Evolutionary conservation across 257 asterid genomes (phyloP).

Genomic region (Voacanga thouarsii): DNA sequence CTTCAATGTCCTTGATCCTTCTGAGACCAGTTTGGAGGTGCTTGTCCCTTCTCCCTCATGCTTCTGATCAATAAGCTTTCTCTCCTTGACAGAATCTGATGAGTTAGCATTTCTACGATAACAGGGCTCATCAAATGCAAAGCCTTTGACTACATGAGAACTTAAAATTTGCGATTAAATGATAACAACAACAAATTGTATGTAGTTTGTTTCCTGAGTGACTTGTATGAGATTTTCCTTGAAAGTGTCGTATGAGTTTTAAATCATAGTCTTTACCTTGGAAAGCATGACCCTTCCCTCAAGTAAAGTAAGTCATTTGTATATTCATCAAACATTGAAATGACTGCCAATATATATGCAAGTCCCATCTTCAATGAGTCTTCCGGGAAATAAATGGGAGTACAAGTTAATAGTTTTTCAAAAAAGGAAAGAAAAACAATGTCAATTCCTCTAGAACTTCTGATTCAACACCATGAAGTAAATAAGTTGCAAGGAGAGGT

Average conservation of each 20-base stretch:
- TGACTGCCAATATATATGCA: constrained; percentile 60
- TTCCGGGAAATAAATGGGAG: constrained; percentile 46
- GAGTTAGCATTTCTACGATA: constrained; percentile 50
- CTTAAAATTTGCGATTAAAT: neutral
- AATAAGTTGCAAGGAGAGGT: neutral
- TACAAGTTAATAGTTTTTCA: neutral
- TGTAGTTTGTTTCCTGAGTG: neutral
- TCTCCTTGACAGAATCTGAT: constrained; percentile 35
- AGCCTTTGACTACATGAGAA: constrained; percentile 1
- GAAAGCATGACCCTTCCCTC: constrained; percentile 86
- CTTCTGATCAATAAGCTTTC: constrained; percentile 35
- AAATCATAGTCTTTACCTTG: constrained; percentile 49
- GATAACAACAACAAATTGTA: neutral
- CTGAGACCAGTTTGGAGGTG: constrained; percentile 48
- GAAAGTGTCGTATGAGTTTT: neutral
- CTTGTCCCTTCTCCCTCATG: constrained; percentile 48
- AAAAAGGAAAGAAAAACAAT: neutral
- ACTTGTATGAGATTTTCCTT: no score
- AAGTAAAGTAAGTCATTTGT: constrained; percentile 71
- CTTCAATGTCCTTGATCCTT: constrained; percentile 73
- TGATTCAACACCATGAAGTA: no score
- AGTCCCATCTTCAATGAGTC: constrained; percentile 74
- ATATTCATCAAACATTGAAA: constrained; percentile 79
- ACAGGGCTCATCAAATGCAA: constrained; percentile 54
- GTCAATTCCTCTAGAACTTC: neutral